Conservation (phyloP, 2,329 filamentous ascomycete species). For the Colletotrichum noveboracense region DNA sequence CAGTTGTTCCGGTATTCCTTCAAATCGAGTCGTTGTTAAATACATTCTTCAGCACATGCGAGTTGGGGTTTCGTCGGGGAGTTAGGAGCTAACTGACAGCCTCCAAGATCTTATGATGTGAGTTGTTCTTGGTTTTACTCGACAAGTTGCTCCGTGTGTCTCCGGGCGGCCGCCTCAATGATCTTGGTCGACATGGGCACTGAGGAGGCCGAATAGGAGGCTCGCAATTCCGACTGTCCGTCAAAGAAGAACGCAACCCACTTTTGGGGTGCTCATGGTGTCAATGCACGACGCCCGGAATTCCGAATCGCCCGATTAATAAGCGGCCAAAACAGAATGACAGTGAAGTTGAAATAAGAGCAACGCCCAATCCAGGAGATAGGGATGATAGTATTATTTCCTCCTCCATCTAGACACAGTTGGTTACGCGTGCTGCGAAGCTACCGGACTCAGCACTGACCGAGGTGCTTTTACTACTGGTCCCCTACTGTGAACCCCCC, state of each 20-base stretch:
- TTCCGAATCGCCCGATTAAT: neutral
- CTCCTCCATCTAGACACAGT: neutral
- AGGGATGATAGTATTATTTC: fast-evolving
- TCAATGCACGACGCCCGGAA: neutral
- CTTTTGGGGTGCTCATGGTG: neutral
- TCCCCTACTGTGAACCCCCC: too few species aligned
- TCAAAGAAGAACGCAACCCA: neutral
- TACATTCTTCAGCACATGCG: neutral
- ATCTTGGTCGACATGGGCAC: neutral
- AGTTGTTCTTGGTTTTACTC: neutral
- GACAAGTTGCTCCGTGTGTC: neutral
- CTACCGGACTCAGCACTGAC: too few species aligned
- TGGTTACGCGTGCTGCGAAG: too few species aligned
- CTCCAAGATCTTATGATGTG: neutral
- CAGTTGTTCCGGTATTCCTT: neutral
- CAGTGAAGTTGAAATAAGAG: neutral
- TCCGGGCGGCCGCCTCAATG: neutral
- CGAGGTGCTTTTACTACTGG: too few species aligned
- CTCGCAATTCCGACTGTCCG: neutral
- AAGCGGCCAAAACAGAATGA: neutral
- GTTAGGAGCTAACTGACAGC: neutral
- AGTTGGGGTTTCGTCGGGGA: neutral
- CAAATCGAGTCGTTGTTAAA: neutral
- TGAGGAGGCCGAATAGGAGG: neutral
- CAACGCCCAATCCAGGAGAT: neutral